phyloP scores from a whole-genome alignment of 352 stramenopile species.

The Phytopythium helicoides region DNA sequence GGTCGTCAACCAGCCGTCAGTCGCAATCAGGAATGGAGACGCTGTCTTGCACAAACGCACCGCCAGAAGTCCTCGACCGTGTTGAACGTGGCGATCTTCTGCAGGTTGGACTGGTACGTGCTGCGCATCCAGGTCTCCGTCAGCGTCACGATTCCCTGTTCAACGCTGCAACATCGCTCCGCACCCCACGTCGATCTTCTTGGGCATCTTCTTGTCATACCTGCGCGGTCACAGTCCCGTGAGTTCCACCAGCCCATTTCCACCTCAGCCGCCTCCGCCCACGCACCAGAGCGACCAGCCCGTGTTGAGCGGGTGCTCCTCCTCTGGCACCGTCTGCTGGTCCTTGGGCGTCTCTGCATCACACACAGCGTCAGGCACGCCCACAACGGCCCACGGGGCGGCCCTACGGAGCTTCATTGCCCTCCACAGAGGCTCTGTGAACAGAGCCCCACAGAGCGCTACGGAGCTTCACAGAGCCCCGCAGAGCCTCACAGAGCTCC shows the following conservation, averaged over 20 bases:
- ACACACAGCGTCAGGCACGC: too few species aligned
- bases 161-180: slow-evolving; percentile 7
- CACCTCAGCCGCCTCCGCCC: background rate
- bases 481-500: too few species aligned
- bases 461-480: too few species aligned
- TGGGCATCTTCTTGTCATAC: slow-evolving; percentile 94
- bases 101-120: slow-evolving; percentile 79
- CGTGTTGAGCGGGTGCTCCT: slow-evolving; percentile 85
- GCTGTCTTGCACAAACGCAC: slow-evolving; percentile 21
- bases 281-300: slow-evolving; percentile 87
- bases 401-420: too few species aligned
- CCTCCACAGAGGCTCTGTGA: too few species aligned
- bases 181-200: slow-evolving; percentile 87
- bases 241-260: too few species aligned
- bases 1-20: too few species aligned
- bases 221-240: slow-evolving; percentile 31
- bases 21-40: background rate
- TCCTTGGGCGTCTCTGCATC: too few species aligned
- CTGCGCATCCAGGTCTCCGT: slow-evolving; percentile 15
- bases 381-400: too few species aligned
- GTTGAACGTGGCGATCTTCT: slow-evolving; percentile 88
- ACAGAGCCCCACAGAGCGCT: too few species aligned
- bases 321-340: slow-evolving; percentile 9
- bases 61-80: slow-evolving; percentile 94
- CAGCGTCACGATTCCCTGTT: slow-evolving; percentile 9